These are phyloP conservation scores for Hypoxylon fuscum DNA, from an alignment of 495 filamentous ascomycete species.

Conservation along the genomic window DNA sequence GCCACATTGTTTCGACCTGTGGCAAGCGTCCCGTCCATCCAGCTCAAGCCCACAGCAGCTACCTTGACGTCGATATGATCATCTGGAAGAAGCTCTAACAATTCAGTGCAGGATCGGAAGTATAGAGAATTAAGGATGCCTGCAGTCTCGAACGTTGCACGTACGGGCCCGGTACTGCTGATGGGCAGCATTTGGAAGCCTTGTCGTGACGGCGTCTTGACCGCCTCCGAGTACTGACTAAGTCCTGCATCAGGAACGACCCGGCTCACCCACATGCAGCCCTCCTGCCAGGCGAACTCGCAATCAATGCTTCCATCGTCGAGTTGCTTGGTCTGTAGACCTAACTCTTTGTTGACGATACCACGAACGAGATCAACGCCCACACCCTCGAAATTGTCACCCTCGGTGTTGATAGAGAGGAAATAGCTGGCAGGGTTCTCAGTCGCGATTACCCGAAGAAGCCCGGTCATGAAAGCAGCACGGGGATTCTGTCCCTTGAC, in stretches of 20 bases:
- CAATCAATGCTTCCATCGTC: conserved; percentile 24
- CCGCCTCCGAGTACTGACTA: conserved; percentile 6
- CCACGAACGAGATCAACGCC: not conserved
- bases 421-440: conserved; percentile 41
- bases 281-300: conserved; percentile 46
- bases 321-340: conserved; percentile 19
- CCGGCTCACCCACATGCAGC: conserved; percentile 44
- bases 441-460: conserved; percentile 39
- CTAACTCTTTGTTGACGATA: conserved; percentile 4
- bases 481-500: conserved; percentile 37
- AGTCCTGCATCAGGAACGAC: conserved; percentile 35
- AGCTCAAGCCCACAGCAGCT: conserved; percentile 48
- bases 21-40: conserved; percentile 42
- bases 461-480: conserved; percentile 37
- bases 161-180: conserved; percentile 30
- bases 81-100: conserved; percentile 4
- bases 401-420: conserved; percentile 38
- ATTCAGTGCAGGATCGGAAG: conserved; percentile 27
- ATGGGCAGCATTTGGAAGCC: too few species aligned
- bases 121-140: conserved; percentile 37
- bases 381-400: not conserved
- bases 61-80: conserved; percentile 50
- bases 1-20: conserved; percentile 25
- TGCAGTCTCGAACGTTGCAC: conserved; percentile 23
- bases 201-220: conserved; percentile 3